Evolutionary conservation across 2,329 filamentous ascomycete species (phyloP).

Genomic region (Ophiosphaerella korrae): DNA sequence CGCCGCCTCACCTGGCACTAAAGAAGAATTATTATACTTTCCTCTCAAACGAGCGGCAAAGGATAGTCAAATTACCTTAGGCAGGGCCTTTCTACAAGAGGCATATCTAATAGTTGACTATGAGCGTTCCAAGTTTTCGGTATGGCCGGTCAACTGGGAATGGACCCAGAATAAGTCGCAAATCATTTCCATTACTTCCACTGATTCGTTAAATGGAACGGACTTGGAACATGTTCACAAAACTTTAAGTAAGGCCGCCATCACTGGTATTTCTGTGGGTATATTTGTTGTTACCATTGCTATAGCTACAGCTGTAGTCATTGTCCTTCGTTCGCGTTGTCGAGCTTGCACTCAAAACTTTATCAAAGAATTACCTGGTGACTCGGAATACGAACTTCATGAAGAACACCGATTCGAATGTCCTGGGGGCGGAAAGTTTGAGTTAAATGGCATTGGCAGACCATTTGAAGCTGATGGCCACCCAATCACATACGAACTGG

Average conservation of each 20-base stretch:
- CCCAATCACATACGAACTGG: slow-evolving; percentile 14
- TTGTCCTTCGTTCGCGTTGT: neutral
- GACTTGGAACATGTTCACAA: neutral
- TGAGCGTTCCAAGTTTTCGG: slow-evolving; percentile 21
- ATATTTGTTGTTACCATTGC: neutral
- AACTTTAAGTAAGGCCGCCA: neutral
- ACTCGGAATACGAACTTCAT: slow-evolving; percentile 8
- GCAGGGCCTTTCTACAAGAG: slow-evolving; percentile 36
- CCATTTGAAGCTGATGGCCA: slow-evolving; percentile 6
- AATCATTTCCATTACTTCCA: slow-evolving; percentile 11
- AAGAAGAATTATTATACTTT: slow-evolving; percentile 18
- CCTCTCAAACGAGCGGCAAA: slow-evolving; percentile 20
- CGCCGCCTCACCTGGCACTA: slow-evolving; percentile 48
- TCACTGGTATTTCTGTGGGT: too few relatives aligned
- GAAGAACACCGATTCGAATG: slow-evolving; percentile 14
- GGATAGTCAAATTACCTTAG: slow-evolving; percentile 40
- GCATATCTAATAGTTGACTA: slow-evolving; percentile 37
- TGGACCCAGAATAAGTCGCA: slow-evolving; percentile 4
- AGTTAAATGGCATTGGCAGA: slow-evolving; percentile 7
- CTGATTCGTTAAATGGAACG: neutral
- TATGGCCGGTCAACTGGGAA: slow-evolving; percentile 49
- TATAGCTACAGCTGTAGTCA: neutral
- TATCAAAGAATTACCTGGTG: neutral
- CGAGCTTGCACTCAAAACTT: slow-evolving; percentile 2
- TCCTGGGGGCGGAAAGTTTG: slow-evolving; percentile 7